Base-by-base conservation (phyloP, 108 stramenopile genomes). In the Skeletonema potamos region DNA sequence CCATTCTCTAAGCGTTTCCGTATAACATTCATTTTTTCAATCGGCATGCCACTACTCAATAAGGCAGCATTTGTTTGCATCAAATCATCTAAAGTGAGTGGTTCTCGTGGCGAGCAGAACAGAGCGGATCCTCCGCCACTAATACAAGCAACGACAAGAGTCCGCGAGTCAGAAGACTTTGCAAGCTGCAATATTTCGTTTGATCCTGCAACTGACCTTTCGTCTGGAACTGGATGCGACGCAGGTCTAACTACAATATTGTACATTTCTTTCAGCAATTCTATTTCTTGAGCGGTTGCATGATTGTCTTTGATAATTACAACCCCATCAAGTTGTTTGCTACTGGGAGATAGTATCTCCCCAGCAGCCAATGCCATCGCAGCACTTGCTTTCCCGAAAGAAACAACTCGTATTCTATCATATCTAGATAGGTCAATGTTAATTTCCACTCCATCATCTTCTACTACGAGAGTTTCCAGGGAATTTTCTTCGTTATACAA, bases 301-400 rank as follows among this genome's bases (percentile, higher is more conserved):
- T 95, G 93, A 62, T 79, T 90, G 72, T 95, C 93, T 73, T 95
- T 95, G 70, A 86, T 85, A 60, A 95, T 91, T 6, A 88, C 87
- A 12, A 87, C 63, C n/a, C 93, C 93, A 3, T 70, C 78, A 20
- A 86, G 20, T 29, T 32, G 43, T 51, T 18, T 36, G 22, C 46
- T 66, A 27, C 54, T 44, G 10, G 51, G 34, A 62, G 56, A 62
- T 17, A 87, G 32, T 13, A 86, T 74, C 62, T 92, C 76, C 26
- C 84, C 64, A 29, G 82, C 63, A 20, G 87, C 85, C 9, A 77
- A 58, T 30, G 93, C 90, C 93, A 95, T 95, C 48, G 87, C 86
- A 24, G 89, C 86, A 26, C 88, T 88, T 24, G 93, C 93, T 64
- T 95, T 95, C 1, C 93, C 93, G 76, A 92, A 91, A 3, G 88